Percentiles rank a stretch among this genome's conserved stretches.
Conservation (phyloP, 257 asterid species). For the Nicotiana otophora region DNA sequence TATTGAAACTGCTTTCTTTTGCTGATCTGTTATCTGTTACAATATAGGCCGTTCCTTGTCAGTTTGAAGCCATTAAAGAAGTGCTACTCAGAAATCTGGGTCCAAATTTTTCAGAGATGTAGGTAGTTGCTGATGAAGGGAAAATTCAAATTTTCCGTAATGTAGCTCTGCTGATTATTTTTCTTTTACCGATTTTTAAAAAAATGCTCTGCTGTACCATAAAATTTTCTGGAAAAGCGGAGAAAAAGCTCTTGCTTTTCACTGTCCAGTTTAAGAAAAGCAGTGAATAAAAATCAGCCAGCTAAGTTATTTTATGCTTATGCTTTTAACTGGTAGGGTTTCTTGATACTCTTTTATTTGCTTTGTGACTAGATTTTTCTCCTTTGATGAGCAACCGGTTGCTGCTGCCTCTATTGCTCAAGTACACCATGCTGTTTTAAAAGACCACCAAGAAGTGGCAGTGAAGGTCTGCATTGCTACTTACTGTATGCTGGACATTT, state of each 20-base stretch:
- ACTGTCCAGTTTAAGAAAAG: not conserved
- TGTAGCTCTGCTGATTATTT: too few species aligned
- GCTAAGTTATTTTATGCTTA: not conserved
- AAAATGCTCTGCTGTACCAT: too few species aligned
- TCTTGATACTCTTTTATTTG: constrained; percentile 18
- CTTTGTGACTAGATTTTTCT: constrained; percentile 53
- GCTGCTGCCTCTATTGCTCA: constrained; percentile 99
- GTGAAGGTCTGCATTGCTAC: constrained; percentile 61
- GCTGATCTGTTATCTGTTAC: constrained; percentile 12
- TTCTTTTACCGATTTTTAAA: too few species aligned
- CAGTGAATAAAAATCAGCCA: too few species aligned
- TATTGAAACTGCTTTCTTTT: not conserved
- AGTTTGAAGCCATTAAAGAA: constrained; percentile 59
- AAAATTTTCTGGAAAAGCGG: too few species aligned
- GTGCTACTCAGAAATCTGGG: constrained; percentile 61
- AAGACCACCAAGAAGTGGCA: constrained; percentile 71
- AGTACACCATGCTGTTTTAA: constrained; percentile 83
- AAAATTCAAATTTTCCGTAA: not conserved
- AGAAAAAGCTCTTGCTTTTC: too few species aligned
- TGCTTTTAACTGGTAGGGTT: constrained; percentile 7
- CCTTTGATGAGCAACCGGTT: constrained; percentile 78
- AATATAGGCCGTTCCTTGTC: constrained; percentile 75
- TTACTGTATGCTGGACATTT: constrained; percentile 13
- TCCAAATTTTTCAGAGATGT: constrained; percentile 63
- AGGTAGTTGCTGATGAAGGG: constrained; percentile 27